Base-by-base conservation (phyloP, 2,329 filamentous ascomycete genomes). In the Hypoxylon sp. region DNA sequence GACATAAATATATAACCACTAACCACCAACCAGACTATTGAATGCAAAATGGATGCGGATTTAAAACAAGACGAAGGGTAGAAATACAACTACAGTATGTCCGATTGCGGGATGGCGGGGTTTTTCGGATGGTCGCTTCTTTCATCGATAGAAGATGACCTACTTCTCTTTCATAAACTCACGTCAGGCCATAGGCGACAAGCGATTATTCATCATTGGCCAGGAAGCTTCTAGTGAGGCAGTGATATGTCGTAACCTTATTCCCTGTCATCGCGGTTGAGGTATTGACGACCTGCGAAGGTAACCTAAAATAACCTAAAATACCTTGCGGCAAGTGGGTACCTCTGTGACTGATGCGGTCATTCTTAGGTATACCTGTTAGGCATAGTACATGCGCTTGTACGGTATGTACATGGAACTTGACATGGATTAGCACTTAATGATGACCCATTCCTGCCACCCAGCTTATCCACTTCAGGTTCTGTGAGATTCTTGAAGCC, bases 91-190 rank as follows among this genome's bases (percentile, higher is more conserved):
- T 58, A 42, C 35, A 26, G 57, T 24, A 42, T 47, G 57, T 67
- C 63, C 63, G 67, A 63, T 67, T 69, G 44, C 67, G 67, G 67
- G 67, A 63, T 54, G 59, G 59, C 46, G 63, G 63, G 67, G 59
- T 55, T 10, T 10, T 29, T 66, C 63, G 63, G 63, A 63, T 66
- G 31, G 2, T 35, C 44, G 57, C 37, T 50, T 50, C 53, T 69
- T 59, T 62, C 47, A 37, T 42, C 11, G 17, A 31, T 44, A n/a
- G 42, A 33, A 33, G 42, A 64, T 29, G 48, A 52, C 19, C 19
- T 22, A 33, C 37, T 46, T 39, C 58, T 39, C 50, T 66, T 63
- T 59, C 54, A 59, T 35, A 59, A 59, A 47, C 29, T 63, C 4
- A 19, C 31, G 48, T 46, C 59, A 55, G 44, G 55, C 29, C 52